Evolutionary conservation across 305 asterid genomes (phyloP).

Genomic region (Fraxinus paxiana): DNA sequence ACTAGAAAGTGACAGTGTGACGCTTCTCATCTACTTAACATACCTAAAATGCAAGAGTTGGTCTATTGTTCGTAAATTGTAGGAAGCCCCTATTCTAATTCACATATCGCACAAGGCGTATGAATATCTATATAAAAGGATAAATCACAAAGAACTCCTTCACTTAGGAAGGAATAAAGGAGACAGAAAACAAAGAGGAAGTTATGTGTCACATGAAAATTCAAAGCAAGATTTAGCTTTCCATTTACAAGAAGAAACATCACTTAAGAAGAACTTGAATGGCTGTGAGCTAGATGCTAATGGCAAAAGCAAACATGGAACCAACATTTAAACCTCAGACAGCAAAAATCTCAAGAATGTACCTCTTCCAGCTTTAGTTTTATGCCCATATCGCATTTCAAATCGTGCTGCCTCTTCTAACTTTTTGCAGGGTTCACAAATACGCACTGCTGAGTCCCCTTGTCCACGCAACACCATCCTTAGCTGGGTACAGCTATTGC

Average conservation of each 20-base stretch:
- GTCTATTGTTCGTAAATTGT: background rate
- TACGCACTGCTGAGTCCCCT: conserved; percentile 95
- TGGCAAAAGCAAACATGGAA: background rate
- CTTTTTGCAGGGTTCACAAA: conserved; percentile 93
- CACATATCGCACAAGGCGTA: background rate
- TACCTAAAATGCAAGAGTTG: background rate
- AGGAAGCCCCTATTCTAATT: background rate
- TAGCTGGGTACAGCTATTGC: conserved; percentile 78
- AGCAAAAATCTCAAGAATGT: conserved; percentile 19
- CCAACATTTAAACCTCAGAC: conserved; percentile 13
- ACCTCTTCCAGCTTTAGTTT: conserved; percentile 68
- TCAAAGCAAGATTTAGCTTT: background rate
- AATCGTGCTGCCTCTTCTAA: conserved; percentile 92
- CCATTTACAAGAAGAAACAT: background rate
- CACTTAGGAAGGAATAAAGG: background rate
- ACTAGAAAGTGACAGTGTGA: too few relatives aligned
- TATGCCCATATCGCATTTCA: conserved; percentile 80
- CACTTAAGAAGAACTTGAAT: background rate
- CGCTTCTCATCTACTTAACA: background rate
- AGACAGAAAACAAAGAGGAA: background rate
- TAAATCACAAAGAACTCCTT: background rate
- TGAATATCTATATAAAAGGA: background rate
- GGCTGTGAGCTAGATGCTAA: background rate
- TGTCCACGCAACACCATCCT: conserved; percentile 94
- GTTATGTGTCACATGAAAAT: background rate